phyloP scores from a whole-genome alignment of 208 protist genomes.

The Acanthamoeba royreba region DNA sequence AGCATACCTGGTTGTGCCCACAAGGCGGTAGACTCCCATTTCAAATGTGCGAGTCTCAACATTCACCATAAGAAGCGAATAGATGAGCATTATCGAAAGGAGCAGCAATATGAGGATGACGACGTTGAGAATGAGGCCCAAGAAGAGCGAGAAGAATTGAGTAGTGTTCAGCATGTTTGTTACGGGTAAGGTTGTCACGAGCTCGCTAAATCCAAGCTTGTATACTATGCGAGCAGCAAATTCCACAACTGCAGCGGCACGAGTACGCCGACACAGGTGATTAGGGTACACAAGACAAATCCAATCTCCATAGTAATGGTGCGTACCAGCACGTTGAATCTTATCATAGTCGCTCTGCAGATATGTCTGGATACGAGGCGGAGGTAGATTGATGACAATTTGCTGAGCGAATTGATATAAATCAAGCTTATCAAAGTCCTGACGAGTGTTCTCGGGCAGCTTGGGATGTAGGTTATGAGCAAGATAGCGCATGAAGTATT shows the following conservation, averaged over 20 bases:
- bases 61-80: conserved; percentile 89
- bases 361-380: background rate
- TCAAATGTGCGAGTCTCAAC: conserved; percentile 91
- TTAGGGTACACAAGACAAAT: no score
- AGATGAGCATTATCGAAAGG: conserved; percentile 89
- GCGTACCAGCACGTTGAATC: background rate
- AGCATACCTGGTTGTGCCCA: conserved; percentile 69
- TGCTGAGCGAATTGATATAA: background rate
- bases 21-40: conserved; percentile 90
- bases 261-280: no score
- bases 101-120: conserved; percentile 83
- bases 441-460: background rate
- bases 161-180: background rate
- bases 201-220: conserved; percentile 10
- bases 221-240: background rate
- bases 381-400: background rate
- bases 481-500: background rate
- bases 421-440: background rate
- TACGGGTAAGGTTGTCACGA: background rate
- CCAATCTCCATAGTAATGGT: background rate
- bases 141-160: conserved; percentile 31
- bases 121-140: conserved; percentile 86
- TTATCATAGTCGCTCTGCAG: conserved; percentile 16
- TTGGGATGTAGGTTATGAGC: background rate
- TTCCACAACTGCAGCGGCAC: background rate